A percentile compares a stretch with the other conserved stretches of the same genome.
phyloP scores from a whole-genome alignment of 331 rosid genomes.

The Dryas integrifolia region DNA sequence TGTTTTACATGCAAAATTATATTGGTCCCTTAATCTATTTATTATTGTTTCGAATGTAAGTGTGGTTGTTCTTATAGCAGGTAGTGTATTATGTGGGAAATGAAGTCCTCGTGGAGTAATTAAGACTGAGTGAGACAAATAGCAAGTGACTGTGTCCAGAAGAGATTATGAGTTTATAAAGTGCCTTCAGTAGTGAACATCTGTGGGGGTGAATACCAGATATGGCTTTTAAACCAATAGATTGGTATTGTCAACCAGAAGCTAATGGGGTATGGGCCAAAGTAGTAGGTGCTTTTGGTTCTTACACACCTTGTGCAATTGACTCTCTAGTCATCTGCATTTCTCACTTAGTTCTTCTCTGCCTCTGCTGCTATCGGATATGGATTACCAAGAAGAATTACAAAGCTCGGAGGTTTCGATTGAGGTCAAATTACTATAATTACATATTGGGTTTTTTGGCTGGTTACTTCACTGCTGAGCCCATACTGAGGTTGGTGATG shows the following conservation, averaged over 20 bases:
- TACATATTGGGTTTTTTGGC: constrained; percentile 61
- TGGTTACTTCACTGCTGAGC: constrained; percentile 52
- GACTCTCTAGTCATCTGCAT: constrained; percentile 58
- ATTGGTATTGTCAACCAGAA: constrained; percentile 77
- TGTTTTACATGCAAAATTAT: neutral
- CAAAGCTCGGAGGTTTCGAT: constrained; percentile 50
- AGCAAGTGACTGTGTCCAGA: neutral
- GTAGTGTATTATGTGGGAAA: constrained; percentile 12
- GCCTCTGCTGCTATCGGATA: constrained; percentile 58
- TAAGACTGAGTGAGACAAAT: neutral
- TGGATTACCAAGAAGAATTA: constrained; percentile 52
- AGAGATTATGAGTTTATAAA: neutral
- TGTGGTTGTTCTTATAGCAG: constrained; percentile 17
- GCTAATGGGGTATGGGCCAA: constrained; percentile 53
- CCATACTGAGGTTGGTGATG: constrained; percentile 52
- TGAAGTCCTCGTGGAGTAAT: neutral
- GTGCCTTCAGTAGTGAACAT: constrained; percentile 17
- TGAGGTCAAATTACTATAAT: constrained; percentile 61
- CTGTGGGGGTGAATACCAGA: constrained; percentile 22
- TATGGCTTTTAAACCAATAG: constrained; percentile 59
- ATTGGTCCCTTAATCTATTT: neutral
- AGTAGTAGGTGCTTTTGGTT: constrained; percentile 61
- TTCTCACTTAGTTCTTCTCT: constrained; percentile 65
- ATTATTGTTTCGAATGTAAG: neutral
- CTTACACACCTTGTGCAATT: constrained; percentile 84